Base-by-base conservation (phyloP, 192 early-diverging fungal genomes). In the Coemansia sp. region DNA sequence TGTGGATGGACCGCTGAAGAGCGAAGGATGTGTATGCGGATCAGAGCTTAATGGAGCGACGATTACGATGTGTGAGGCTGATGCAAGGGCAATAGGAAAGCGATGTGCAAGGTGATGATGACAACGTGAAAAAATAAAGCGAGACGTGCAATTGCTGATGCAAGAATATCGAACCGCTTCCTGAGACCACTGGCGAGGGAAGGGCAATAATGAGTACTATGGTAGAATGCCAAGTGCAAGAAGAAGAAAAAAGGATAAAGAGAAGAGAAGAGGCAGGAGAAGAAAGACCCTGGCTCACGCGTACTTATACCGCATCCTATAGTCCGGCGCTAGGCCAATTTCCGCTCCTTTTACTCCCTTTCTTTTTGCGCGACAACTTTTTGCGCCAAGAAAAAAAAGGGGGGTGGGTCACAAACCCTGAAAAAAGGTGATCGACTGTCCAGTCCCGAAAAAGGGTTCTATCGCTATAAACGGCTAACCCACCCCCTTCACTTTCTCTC, bases 11-110 rank as follows among this genome's bases (percentile, higher is more conserved):
- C 44, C 47, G 64, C 27, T 24, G 34, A 49, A 47, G 64, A 10
- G 64, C 43, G 43, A 65, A 56, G 37, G 24, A 49, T 50, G 37
- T 40, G 47, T 29, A 34, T 64, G 62, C 41, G 61, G 40, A 45
- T 62, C 45, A 47, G 61, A 62, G 40, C 29, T 49, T 49, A 49
- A 64, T 45, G 29, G 44, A 22, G 43, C 35, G 22, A 49, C 47
- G 62, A 18, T 44, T n/a, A 32, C 29, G 41, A 64, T 30, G 35
- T 61, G 60, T 7, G 45, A 37, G 37, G 5, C n/a, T 64, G 47
- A 49, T 64, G 62, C 43, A 29, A 64, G 62, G 30, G 29, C 27
- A 55, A 16, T 5, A 55, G 15, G 27, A 30, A 24, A 29, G 29
- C 24, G 50, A 52, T 52, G 50, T 52, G 50, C 50, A 20, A 47